phyloP scores from a whole-genome alignment of 768 basidiomycete species.

The Mycena belliarum region DNA sequence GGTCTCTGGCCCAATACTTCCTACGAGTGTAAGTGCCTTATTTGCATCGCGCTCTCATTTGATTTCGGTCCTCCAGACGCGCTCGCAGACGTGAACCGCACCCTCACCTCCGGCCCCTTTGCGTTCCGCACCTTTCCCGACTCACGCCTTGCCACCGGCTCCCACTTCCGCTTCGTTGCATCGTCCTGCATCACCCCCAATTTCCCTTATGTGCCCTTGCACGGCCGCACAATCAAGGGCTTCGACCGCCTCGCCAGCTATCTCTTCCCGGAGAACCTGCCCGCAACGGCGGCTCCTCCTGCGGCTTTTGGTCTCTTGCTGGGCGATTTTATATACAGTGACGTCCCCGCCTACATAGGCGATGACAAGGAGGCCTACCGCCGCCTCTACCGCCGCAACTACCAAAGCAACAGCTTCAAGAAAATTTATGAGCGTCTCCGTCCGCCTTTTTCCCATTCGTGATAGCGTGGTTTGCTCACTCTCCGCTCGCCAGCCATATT shows the following conservation, averaged over 20 bases:
- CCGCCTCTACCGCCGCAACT: slow-evolving; percentile 68
- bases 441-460: slow-evolving; percentile 36
- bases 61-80: slow-evolving; percentile 43
- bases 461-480: not conserved
- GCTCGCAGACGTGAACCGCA: slow-evolving; percentile 41
- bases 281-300: slow-evolving; percentile 22
- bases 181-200: slow-evolving; percentile 70
- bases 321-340: slow-evolving; percentile 78
- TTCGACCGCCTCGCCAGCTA: slow-evolving; percentile 65
- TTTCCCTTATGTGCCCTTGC: slow-evolving; percentile 67
- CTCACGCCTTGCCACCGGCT: slow-evolving; percentile 51
- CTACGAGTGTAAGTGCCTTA: slow-evolving; percentile 59
- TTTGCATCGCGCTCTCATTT: slow-evolving; percentile 9
- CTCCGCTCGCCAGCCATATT: slow-evolving; percentile 50
- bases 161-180: slow-evolving; percentile 68
- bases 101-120: slow-evolving; percentile 50
- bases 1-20: slow-evolving; percentile 69
- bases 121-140: slow-evolving; percentile 78
- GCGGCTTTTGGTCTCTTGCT: slow-evolving; percentile 68
- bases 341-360: slow-evolving; percentile 65
- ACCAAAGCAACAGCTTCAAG: slow-evolving; percentile 62
- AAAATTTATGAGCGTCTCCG: slow-evolving; percentile 71
- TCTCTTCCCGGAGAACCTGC: slow-evolving; percentile 34
- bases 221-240: slow-evolving; percentile 56
- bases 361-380: slow-evolving; percentile 59